A percentile compares a stretch with the other conserved stretches of the same genome.
phyloP scores from a whole-genome alignment of 225 moss, liverwort and hornwort species.

The Rhytidiadelphus loreus region DNA sequence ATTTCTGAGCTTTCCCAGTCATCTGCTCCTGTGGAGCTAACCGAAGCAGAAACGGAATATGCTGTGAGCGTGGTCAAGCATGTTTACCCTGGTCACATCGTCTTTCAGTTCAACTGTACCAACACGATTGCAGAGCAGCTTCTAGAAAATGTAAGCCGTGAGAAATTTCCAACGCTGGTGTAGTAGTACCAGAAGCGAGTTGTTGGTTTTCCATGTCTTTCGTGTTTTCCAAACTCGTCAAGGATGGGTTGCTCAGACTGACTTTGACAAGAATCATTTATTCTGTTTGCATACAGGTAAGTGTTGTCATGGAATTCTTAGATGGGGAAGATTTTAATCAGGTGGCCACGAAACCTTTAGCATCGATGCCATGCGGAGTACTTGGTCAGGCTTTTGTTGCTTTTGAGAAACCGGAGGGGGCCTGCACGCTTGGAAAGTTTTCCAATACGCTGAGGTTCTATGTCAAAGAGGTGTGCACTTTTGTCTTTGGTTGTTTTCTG shows the following conservation, averaged over 20 bases:
- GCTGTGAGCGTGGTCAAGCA: conserved; percentile 79
- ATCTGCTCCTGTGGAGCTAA: conserved; percentile 70
- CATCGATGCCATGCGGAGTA: conserved; percentile 70
- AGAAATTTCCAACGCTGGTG: not conserved
- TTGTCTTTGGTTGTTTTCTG: not conserved
- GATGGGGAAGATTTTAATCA: conserved; percentile 64
- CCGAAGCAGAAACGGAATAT: conserved; percentile 92
- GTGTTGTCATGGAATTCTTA: conserved; percentile 49
- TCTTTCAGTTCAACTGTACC: conserved; percentile 93
- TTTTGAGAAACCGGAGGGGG: conserved; percentile 59
- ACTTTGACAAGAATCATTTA: not conserved
- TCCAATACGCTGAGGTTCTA: conserved; percentile 58
- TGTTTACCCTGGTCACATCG: conserved; percentile 66
- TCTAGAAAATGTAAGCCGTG: conserved; percentile 56
- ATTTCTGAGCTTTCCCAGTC: conserved; percentile 37
- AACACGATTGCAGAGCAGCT: conserved; percentile 87
- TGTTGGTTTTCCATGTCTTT: not conserved
- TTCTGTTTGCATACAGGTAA: conserved; percentile 33
- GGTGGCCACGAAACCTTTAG: conserved; percentile 41
- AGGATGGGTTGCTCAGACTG: not conserved
- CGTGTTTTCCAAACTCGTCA: not conserved
- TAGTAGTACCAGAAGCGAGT: not conserved
- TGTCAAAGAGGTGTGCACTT: conserved; percentile 58
- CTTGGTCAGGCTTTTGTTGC: conserved; percentile 75
- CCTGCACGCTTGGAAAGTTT: conserved; percentile 64